Conservation (phyloP, 495 filamentous ascomycete species). For the Daldinia loculata region DNA sequence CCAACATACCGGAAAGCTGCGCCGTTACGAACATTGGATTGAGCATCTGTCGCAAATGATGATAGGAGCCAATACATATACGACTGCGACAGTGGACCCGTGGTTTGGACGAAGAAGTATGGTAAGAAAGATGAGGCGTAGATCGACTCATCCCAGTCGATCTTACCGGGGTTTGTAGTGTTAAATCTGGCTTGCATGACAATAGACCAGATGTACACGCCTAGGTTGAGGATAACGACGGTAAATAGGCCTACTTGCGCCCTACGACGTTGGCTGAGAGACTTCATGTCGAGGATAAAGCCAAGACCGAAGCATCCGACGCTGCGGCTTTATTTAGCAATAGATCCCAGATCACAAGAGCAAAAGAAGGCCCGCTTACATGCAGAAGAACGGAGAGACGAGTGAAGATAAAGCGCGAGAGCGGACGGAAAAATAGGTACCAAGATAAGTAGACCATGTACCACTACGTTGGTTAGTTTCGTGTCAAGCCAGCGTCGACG, state of each 20-base stretch:
- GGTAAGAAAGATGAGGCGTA: slow-evolving; percentile 34
- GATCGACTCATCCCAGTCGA: slow-evolving; percentile 38
- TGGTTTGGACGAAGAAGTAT: slow-evolving; percentile 41
- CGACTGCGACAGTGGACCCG: slow-evolving; percentile 36
- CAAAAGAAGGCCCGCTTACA: slow-evolving; percentile 14
- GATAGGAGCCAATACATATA: slow-evolving; percentile 42
- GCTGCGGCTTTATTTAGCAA: slow-evolving; percentile 14
- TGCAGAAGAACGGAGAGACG: slow-evolving; percentile 38
- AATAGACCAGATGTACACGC: slow-evolving; percentile 40
- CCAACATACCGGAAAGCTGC: slow-evolving; percentile 31
- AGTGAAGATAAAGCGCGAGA: slow-evolving; percentile 50
- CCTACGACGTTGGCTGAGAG: slow-evolving; percentile 36
- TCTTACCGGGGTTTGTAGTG: slow-evolving; percentile 20
- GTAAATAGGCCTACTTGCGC: slow-evolving; percentile 36
- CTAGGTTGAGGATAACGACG: slow-evolving; percentile 33
- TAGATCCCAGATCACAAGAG: neutral
- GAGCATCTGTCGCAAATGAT: slow-evolving; percentile 36
- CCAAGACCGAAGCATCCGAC: slow-evolving; percentile 37
- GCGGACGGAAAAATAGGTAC: slow-evolving; percentile 60
- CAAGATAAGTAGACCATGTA: slow-evolving; percentile 60
- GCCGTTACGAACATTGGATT: slow-evolving; percentile 35
- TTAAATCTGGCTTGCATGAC: slow-evolving; percentile 35
- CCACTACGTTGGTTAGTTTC: slow-evolving; percentile 22
- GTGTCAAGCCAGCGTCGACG: slow-evolving; percentile 34
- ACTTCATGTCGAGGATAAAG: slow-evolving; percentile 37